phyloP scores from a whole-genome alignment of 371 early-diverging fungal genomes.

The Mucor velutinosus region DNA sequence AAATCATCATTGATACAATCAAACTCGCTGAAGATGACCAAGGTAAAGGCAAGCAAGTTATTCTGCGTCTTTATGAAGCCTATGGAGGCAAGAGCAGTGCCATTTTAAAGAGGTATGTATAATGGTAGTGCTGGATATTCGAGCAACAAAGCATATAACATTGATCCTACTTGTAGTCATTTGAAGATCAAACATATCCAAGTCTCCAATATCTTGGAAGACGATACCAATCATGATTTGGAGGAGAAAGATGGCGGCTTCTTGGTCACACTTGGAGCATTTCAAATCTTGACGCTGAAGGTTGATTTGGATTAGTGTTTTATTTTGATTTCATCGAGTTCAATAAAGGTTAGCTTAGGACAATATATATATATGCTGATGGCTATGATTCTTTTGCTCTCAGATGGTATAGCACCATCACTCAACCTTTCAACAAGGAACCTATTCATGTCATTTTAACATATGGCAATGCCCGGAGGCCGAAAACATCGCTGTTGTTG shows the following conservation, averaged over 20 bases:
- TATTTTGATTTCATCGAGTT: too few relatives aligned
- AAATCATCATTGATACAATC: constrained; percentile 86
- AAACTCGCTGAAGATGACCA: constrained; percentile 83
- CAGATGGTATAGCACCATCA: too few relatives aligned
- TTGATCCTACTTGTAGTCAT: constrained; percentile 17
- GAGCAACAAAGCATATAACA: neutral
- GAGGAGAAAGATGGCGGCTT: constrained; percentile 17
- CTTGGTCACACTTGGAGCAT: constrained; percentile 38
- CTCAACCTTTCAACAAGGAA: too few relatives aligned
- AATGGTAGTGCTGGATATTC: neutral
- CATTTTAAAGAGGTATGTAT: constrained; percentile 58
- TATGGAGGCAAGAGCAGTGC: constrained; percentile 85
- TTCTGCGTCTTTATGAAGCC: constrained; percentile 89
- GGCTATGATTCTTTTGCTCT: too few relatives aligned
- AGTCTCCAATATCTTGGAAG: constrained; percentile 56
- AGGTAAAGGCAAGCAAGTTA: constrained; percentile 45
- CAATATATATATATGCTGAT: too few relatives aligned
- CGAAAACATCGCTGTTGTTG: neutral
- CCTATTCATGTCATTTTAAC: neutral
- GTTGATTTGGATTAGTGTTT: constrained; percentile 12
- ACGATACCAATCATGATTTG: constrained; percentile 22
- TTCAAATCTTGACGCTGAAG: constrained; percentile 57
- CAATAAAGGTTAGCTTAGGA: too few relatives aligned
- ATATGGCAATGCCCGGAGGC: neutral
- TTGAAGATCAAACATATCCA: constrained; percentile 35